A percentile compares a stretch with the other conserved stretches of the same genome.
phyloP scores from a whole-genome alignment of 345 rosid genomes.

The Rhodamnia argentea region DNA sequence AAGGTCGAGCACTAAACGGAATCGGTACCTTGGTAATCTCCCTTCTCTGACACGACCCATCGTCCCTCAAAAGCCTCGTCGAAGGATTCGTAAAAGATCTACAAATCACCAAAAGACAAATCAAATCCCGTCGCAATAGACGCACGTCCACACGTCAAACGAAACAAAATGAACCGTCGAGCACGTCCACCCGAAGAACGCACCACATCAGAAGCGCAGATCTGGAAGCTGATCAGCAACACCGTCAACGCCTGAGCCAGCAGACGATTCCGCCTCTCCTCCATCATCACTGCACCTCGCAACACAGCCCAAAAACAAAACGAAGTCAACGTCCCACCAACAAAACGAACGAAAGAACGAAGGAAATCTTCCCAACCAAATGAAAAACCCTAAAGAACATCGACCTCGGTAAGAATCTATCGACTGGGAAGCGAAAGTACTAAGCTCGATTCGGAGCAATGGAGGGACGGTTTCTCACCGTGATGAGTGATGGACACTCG shows the following conservation, averaged over 20 bases:
- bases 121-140: not conserved
- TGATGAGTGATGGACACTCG: not conserved
- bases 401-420: not conserved
- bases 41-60: conserved; percentile 20
- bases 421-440: not conserved
- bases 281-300: not conserved
- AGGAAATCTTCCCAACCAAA: not conserved
- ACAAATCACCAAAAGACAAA: not conserved
- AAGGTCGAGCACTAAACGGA: not conserved
- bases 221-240: conserved; percentile 4
- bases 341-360: not conserved
- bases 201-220: conserved; percentile 10
- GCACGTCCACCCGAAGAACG: not conserved
- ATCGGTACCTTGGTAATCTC: conserved; percentile 11
- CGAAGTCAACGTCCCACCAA: not conserved
- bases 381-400: not conserved
- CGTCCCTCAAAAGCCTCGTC: conserved; percentile 19
- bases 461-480: not conserved
- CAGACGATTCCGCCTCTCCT: not conserved
- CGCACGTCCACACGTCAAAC: not conserved
- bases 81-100: conserved; percentile 24
- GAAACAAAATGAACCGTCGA: not conserved
- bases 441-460: not conserved
- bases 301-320: not conserved
- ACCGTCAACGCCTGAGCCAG: not conserved